phyloP scores from a whole-genome alignment of 441 rosid genomes.

The Pelargonium australe region DNA sequence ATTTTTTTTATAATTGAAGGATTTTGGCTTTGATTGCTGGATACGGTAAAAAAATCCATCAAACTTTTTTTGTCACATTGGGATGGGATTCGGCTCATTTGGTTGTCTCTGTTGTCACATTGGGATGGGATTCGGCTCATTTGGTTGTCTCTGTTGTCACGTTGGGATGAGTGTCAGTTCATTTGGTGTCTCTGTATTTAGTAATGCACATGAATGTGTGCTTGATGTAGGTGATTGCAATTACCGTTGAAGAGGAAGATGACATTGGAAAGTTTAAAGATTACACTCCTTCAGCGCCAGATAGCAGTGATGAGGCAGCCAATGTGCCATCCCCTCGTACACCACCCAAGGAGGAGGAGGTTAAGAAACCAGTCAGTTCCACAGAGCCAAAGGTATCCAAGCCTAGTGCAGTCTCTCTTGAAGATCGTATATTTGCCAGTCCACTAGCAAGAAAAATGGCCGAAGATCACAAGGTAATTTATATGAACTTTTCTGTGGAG shows the following conservation, averaged over 20 bases:
- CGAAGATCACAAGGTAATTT: conserved; percentile 70
- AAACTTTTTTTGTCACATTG: too few species aligned
- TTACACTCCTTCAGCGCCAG: conserved; percentile 59
- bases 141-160: background rate
- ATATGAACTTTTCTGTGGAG: background rate
- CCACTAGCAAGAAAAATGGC: conserved; percentile 87
- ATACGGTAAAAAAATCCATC: too few species aligned
- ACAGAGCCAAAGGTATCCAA: conserved; percentile 54
- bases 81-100: too few species aligned
- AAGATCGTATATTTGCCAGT: conserved; percentile 73
- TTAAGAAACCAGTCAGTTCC: conserved; percentile 46
- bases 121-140: too few species aligned
- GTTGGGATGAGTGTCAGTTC: conserved; percentile 4
- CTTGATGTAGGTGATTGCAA: conserved; percentile 56
- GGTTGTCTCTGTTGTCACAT: background rate
- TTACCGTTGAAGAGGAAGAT: conserved; percentile 86
- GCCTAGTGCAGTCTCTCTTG: conserved; percentile 42
- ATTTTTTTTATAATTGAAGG: too few species aligned
- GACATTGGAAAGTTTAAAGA: conserved; percentile 80
- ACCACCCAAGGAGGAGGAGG: conserved; percentile 53
- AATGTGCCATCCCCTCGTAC: conserved; percentile 45
- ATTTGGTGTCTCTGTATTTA: conserved; percentile 10
- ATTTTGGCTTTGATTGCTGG: too few species aligned
- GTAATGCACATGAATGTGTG: conserved; percentile 13
- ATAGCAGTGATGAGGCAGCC: conserved; percentile 30